phyloP scores from a whole-genome alignment of 2,329 filamentous ascomycete species.

The Nemania sp. region DNA sequence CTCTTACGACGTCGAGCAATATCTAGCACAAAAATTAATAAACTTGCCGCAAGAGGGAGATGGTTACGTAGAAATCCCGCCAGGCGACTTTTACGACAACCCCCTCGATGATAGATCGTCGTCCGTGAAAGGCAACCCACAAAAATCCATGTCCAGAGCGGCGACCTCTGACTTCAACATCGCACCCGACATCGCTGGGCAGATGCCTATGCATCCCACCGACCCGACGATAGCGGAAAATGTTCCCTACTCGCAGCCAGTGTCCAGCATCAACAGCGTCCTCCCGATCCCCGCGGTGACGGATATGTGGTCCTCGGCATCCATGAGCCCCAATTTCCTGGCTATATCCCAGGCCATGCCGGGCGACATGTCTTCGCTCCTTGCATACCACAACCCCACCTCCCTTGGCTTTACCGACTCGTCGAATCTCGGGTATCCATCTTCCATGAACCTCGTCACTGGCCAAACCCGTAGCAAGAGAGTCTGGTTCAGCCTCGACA shows the following conservation, averaged over 20 bases:
- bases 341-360: constrained; percentile 10
- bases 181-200: not conserved
- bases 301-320: constrained; percentile 11
- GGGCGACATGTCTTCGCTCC: constrained; percentile 10
- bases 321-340: constrained; percentile 11
- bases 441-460: constrained; percentile 2
- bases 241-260: constrained; percentile 14
- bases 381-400: constrained; percentile 8
- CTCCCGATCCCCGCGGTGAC: constrained; percentile 16
- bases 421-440: constrained; percentile 13
- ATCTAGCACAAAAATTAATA: constrained; percentile 67
- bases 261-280: constrained; percentile 22
- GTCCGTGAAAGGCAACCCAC: constrained; percentile 3
- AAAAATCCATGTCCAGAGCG: not conserved
- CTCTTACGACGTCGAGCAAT: constrained; percentile 74
- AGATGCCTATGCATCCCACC: constrained; percentile 3
- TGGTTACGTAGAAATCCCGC: constrained; percentile 61
- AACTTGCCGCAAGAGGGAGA: constrained; percentile 68
- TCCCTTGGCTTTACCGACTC: constrained; percentile 9
- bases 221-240: not conserved
- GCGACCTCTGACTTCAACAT: not conserved
- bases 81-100: constrained; percentile 45
- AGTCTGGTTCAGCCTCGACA: constrained; percentile 26
- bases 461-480: constrained; percentile 17
- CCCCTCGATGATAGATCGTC: constrained; percentile 1